phyloP scores from a whole-genome alignment of 1,139 yeast genomes.

The Yarrowia galli region DNA sequence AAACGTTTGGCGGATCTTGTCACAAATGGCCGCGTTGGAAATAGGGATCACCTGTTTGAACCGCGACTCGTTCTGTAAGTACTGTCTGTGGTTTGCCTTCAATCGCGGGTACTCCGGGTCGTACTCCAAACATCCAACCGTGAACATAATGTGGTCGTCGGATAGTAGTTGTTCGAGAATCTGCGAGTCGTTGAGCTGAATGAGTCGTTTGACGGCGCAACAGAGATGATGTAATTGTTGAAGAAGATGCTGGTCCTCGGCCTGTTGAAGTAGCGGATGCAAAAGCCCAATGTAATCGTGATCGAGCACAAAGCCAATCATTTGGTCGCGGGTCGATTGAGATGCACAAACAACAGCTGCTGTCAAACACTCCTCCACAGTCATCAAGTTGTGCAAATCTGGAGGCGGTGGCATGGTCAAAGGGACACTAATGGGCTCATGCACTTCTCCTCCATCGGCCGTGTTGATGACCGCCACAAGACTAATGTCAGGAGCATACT shows the following conservation, averaged over 20 bases:
- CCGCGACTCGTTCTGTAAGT: constrained; percentile 62
- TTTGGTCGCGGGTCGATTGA: constrained; percentile 50
- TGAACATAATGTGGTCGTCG: constrained; percentile 66
- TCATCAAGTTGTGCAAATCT: constrained; percentile 52
- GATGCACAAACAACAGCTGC: constrained; percentile 30
- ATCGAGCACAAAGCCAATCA: constrained; percentile 48
- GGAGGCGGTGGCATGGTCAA: constrained; percentile 71
- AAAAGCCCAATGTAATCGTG: constrained; percentile 61
- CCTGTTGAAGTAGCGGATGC: constrained; percentile 59
- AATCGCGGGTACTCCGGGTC: constrained; percentile 82
- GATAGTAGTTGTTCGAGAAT: constrained; percentile 71
- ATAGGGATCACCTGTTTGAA: constrained; percentile 79
- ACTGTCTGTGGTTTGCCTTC: constrained; percentile 81
- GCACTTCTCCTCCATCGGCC: constrained; percentile 57
- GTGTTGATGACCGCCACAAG: constrained; percentile 73
- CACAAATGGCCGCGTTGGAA: constrained; percentile 57
- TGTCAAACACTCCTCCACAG: constrained; percentile 57
- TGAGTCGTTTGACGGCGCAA: constrained; percentile 67
- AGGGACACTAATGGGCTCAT: constrained; percentile 84
- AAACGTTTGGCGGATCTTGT: constrained; percentile 74
- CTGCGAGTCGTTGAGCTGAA: constrained; percentile 73
- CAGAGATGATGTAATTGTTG: constrained; percentile 68
- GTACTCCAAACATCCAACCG: constrained; percentile 87
- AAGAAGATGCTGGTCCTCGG: constrained; percentile 62
- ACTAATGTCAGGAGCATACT: constrained; percentile 71